Conservation (phyloP, 2,329 filamentous ascomycete species). For the Cladosporium phlei region DNA sequence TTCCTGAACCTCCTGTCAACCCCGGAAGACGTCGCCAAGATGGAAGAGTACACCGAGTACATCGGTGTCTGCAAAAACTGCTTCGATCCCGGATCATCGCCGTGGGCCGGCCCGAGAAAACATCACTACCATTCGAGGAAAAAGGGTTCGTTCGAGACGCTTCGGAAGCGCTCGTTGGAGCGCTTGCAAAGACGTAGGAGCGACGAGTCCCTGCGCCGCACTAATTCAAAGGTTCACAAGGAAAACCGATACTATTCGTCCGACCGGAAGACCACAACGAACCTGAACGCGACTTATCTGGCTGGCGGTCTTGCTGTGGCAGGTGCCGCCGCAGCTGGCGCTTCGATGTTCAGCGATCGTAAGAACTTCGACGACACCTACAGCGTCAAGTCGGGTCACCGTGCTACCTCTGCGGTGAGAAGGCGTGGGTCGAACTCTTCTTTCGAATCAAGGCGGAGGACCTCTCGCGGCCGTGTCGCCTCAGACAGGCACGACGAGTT, state of each 20-base stretch:
- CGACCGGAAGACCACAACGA: constrained; percentile 39
- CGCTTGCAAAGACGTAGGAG: constrained; percentile 28
- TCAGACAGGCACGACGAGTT: constrained; percentile 19
- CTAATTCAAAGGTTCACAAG: constrained; percentile 51
- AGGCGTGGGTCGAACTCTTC: constrained; percentile 30
- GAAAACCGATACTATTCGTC: constrained; percentile 54
- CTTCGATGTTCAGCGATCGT: constrained; percentile 47
- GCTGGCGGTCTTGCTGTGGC: constrained; percentile 53
- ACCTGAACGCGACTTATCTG: constrained; percentile 45
- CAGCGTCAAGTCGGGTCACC: constrained; percentile 52
- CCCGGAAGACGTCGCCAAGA: constrained; percentile 58
- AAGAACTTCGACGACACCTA: constrained; percentile 58
- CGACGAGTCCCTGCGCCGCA: constrained; percentile 27
- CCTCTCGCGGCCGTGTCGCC: constrained; percentile 17
- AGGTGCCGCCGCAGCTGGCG: constrained; percentile 45
- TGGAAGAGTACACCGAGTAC: constrained; percentile 64
- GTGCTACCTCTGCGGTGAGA: constrained; percentile 32
- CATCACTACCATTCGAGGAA: constrained; percentile 49
- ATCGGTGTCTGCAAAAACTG: constrained; percentile 63
- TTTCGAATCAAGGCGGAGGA: constrained; percentile 25
- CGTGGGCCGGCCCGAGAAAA: constrained; percentile 55
- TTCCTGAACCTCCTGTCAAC: constrained; percentile 31
- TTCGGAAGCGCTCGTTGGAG: constrained; percentile 24
- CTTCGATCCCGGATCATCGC: constrained; percentile 56
- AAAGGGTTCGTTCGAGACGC: constrained; percentile 28